Conservation (phyloP, 768 basidiomycete genomes). For the Boletus patriciae region DNA sequence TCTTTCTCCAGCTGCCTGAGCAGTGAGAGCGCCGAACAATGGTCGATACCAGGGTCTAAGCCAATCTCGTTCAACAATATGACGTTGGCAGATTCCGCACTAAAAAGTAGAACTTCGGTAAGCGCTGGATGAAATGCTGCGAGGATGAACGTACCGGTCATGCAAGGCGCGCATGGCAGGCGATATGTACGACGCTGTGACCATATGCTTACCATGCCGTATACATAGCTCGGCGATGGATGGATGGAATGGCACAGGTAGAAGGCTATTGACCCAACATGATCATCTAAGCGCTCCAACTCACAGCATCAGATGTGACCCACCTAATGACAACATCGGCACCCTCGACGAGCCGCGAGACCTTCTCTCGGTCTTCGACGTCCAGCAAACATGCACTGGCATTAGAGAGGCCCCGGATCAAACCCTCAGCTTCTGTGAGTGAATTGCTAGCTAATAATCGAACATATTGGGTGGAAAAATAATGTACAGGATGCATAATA, state of each 20-base stretch:
- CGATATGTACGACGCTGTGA: constrained; percentile 91
- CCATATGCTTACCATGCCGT: constrained; percentile 63
- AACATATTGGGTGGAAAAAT: constrained; percentile 4
- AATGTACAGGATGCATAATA: too few species aligned
- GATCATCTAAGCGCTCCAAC: not conserved
- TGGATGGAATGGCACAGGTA: constrained; percentile 77
- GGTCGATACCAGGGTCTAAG: too few species aligned
- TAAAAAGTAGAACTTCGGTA: constrained; percentile 21
- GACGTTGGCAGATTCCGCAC: too few species aligned
- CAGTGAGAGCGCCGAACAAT: too few species aligned
- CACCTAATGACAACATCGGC: constrained; percentile 87
- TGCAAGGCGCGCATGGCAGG: constrained; percentile 70
- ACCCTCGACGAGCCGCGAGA: constrained; percentile 53
- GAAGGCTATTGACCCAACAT: constrained; percentile 49
- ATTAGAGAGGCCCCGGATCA: constrained; percentile 46
- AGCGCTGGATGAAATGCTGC: not conserved
- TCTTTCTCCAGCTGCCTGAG: too few species aligned
- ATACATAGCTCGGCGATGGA: constrained; percentile 74
- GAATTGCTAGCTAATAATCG: constrained; percentile 69
- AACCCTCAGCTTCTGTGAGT: constrained; percentile 50
- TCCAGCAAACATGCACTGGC: constrained; percentile 61
- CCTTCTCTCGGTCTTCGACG: constrained; percentile 47
- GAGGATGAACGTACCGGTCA: constrained; percentile 46
- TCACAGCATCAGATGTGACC: constrained; percentile 13
- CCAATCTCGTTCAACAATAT: too few species aligned